phyloP scores from a whole-genome alignment of 2,329 filamentous ascomycete species.

The Pyricularia grisea region DNA sequence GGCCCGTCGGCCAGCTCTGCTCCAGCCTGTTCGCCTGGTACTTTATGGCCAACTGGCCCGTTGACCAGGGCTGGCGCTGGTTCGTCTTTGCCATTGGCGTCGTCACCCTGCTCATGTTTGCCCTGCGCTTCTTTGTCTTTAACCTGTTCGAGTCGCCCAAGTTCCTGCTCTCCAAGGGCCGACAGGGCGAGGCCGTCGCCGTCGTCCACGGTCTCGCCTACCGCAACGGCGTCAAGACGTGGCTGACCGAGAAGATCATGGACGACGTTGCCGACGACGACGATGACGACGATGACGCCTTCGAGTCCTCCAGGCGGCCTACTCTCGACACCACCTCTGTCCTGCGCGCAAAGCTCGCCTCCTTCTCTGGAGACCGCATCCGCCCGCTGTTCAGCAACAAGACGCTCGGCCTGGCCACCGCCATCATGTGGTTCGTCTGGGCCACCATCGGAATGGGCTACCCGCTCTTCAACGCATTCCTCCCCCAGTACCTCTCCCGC shows the following conservation, averaged over 20 bases:
- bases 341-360: conserved; percentile 48
- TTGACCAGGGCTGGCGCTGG: conserved; percentile 67
- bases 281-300: conserved; percentile 13
- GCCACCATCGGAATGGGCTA: conserved; percentile 77
- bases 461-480: conserved; percentile 80
- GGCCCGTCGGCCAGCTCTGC: conserved; percentile 72
- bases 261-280: conserved; percentile 35
- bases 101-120: conserved; percentile 67
- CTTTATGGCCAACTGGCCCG: conserved; percentile 60
- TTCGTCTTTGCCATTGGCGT: conserved; percentile 63
- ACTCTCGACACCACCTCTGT: conserved; percentile 26
- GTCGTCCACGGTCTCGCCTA: conserved; percentile 71
- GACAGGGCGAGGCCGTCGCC: conserved; percentile 69
- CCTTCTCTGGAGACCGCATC: conserved; percentile 60
- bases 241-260: conserved; percentile 64
- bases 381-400: conserved; percentile 52
- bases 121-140: conserved; percentile 71
- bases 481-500: conserved; percentile 74
- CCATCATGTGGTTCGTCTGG: conserved; percentile 70
- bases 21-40: conserved; percentile 67
- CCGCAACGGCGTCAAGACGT: conserved; percentile 60
- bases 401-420: conserved; percentile 40
- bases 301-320: conserved; percentile 5
- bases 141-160: conserved; percentile 80
- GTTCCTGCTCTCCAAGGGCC: conserved; percentile 66